Evolutionary conservation across 75 land plant species (phyloP).

Genomic region (Cryptomeria japonica): DNA sequence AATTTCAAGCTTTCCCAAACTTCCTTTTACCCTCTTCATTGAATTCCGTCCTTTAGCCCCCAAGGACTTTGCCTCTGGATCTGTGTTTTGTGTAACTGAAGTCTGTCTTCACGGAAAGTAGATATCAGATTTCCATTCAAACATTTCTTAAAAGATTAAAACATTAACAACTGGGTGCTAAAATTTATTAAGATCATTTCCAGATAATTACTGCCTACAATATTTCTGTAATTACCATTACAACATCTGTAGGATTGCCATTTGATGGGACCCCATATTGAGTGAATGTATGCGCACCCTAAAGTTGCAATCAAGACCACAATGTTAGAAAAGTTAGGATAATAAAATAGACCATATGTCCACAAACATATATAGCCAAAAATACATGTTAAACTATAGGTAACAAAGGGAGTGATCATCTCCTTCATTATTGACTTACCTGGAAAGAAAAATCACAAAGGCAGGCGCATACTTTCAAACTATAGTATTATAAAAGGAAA

Average conservation of each 20-base stretch:
- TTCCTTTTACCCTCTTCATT: conserved; percentile 60
- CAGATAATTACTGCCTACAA: neutral
- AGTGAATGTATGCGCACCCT: neutral
- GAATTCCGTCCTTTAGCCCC: conserved; percentile 46
- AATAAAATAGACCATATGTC: neutral
- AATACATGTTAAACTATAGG: neutral
- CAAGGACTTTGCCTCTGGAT: conserved; percentile 45
- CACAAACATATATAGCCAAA: neutral
- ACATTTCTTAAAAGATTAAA: neutral
- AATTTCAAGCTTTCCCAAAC: conserved; percentile 39
- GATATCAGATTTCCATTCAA: neutral
- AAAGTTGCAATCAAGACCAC: neutral
- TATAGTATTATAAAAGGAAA: neutral
- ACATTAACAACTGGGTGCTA: neutral
- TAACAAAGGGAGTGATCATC: neutral
- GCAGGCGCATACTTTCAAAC: neutral
- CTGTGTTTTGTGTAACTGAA: conserved; percentile 21
- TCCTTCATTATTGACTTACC: neutral
- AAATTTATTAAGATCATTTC: neutral
- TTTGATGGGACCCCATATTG: neutral
- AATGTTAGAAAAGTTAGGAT: neutral
- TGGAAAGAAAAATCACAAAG: neutral
- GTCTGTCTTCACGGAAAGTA: conserved; percentile 14
- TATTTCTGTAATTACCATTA: neutral
- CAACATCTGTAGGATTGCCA: neutral